These are phyloP conservation scores for Daldinia eschscholtzii DNA, from an alignment of 2,329 filamentous ascomycete genomes.

Conservation along the genomic window DNA sequence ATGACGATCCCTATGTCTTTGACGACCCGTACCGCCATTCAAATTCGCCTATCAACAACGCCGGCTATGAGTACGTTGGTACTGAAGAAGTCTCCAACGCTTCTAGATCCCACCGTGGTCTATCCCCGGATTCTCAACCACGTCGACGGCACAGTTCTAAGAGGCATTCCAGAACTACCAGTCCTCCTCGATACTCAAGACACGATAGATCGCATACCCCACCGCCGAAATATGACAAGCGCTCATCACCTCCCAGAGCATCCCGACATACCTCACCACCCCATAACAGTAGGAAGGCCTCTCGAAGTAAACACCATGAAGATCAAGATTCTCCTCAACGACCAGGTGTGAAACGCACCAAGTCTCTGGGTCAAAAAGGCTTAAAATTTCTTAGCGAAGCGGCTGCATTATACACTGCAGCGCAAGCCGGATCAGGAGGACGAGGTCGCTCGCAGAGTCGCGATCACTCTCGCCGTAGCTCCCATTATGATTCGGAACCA, in stretches of 20 bases:
- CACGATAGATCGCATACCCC: constrained; percentile 31
- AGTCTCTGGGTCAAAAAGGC: constrained; percentile 48
- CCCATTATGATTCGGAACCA: constrained; percentile 26
- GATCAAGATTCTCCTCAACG: constrained; percentile 43
- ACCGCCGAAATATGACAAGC: constrained; percentile 16
- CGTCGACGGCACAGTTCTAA: constrained; percentile 38
- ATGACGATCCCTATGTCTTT: constrained; percentile 50
- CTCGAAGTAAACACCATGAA: constrained; percentile 34
- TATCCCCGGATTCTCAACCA: constrained; percentile 37
- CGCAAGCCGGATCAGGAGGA: constrained; percentile 40
- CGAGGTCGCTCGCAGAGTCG: constrained; percentile 44
- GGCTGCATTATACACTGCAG: constrained; percentile 49
- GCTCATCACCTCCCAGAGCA: constrained; percentile 37
- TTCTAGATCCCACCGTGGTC: constrained; percentile 37
- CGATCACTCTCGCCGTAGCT: constrained; percentile 36
- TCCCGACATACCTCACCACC: constrained; percentile 33
- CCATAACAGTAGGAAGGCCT: constrained; percentile 20
- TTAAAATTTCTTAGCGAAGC: constrained; percentile 49
- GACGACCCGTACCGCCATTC: constrained; percentile 49
- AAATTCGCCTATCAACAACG: constrained; percentile 35
- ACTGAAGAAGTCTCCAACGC: constrained; percentile 46
- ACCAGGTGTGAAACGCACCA: constrained; percentile 47
- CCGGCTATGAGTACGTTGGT: constrained; percentile 50
- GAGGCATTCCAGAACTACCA: constrained; percentile 45
- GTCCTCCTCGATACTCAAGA: constrained; percentile 46